Base-by-base conservation (phyloP, 2,329 filamentous ascomycete species). In the Aspergillus aculeatinus region DNA sequence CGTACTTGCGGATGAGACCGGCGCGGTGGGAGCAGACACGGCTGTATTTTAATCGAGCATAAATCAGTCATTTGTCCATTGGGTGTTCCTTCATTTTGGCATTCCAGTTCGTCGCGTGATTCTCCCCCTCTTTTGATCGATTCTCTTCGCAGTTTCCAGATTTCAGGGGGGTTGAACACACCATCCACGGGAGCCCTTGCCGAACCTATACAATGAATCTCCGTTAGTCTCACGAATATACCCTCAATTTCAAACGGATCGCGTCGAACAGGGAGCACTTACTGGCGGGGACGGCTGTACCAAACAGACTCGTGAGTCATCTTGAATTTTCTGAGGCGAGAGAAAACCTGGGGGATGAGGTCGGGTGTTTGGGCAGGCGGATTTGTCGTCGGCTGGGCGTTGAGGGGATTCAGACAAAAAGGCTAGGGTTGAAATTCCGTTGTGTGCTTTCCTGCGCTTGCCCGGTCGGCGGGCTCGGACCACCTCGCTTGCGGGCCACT, bases 1-100 rank as follows among this genome's bases (percentile, higher is more conserved):
- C 94, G 85, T 99, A 99, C 86, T 99, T 99, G 86, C 95, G 93
- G 88, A 99, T 96, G 74, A 99, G 89, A 96, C 95, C 95, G 77
- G 95, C 94, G 79, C 87, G 89, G 90, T 99, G 94, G 79, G 92
- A 92, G 91, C 88, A 91, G 79, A 90, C 88, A 77, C 88, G 89
- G 85, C 88, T 91, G 57, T 61, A 48, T 19, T 29, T 33, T n/a
- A 48, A 51, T 61, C 55, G 57, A 62, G 53, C 55, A 59, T 60
- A 55, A 57, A 59, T 65, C 63, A 63, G 64, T 74, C 64, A 74
- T 71, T 67, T 63, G 58, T 59, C 31, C 56, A 27, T 59, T 23
- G 19, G 50, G 44, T 19, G 42, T 35, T 35, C 47, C 62, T 58
- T 62, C 60, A 42, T 63, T 61, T 50, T 52, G 48, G 33, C 39